Conservation (phyloP, 345 rosid genomes). For the Salix udensis region DNA sequence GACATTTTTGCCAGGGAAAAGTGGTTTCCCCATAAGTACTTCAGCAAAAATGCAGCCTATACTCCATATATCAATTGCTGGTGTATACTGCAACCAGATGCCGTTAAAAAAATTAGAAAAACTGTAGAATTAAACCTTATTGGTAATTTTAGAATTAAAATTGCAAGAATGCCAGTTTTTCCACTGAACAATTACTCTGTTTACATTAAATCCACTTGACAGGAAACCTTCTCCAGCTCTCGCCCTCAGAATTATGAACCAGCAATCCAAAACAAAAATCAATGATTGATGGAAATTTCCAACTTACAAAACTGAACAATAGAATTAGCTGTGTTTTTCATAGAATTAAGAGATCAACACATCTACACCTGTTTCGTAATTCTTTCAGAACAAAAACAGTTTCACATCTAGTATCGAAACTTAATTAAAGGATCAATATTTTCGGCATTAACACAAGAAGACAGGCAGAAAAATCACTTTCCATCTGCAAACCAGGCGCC, state of each 20-base stretch:
- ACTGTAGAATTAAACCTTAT: no score
- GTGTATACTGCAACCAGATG: slow-evolving; percentile 69
- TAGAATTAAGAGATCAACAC: background rate
- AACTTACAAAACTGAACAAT: background rate
- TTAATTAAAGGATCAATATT: background rate
- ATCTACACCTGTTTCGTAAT: background rate
- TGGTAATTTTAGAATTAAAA: no score
- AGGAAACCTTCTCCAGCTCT: background rate
- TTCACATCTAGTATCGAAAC: background rate
- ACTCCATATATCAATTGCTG: slow-evolving; percentile 96
- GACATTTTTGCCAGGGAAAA: slow-evolving; percentile 96
- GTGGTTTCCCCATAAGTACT: slow-evolving; percentile 78
- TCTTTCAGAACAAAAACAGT: background rate
- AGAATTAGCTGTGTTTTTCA: background rate
- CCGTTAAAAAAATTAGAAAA: background rate
- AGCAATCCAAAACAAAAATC: background rate
- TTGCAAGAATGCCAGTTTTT: background rate
- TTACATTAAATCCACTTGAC: background rate
- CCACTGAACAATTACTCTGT: background rate
- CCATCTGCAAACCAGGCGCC: background rate
- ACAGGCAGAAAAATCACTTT: background rate
- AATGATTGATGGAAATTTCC: background rate
- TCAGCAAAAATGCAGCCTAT: slow-evolving; percentile 98
- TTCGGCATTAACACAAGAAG: background rate
- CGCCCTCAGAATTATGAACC: background rate